Percentiles rank a stretch among this genome's conserved stretches.
phyloP scores from a whole-genome alignment of 2,329 filamentous ascomycete genomes.

The Thelonectria blattea region DNA sequence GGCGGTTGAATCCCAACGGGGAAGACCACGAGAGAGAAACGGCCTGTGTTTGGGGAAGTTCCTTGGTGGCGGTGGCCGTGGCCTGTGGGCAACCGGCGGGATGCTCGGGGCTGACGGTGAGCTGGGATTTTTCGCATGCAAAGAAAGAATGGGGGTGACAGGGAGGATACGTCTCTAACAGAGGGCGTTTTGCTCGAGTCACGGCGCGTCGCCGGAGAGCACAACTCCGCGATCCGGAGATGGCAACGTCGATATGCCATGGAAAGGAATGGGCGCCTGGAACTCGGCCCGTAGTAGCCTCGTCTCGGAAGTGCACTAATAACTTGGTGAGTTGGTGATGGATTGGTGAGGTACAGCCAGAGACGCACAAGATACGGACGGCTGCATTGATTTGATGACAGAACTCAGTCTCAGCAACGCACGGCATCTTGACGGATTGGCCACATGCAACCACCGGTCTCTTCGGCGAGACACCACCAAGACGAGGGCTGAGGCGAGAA shows the following conservation, averaged over 20 bases:
- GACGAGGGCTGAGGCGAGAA: slow-evolving; percentile 12
- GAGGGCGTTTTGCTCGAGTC: slow-evolving; percentile 15
- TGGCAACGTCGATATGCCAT: slow-evolving; percentile 12
- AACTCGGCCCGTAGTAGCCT: slow-evolving; percentile 36
- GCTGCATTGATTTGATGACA: background rate
- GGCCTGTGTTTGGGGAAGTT: background rate
- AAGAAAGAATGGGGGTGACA: no score
- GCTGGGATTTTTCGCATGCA: slow-evolving; percentile 2
- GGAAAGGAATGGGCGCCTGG: slow-evolving; percentile 27
- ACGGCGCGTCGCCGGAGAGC: slow-evolving; percentile 16
- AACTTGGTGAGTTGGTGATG: slow-evolving; percentile 22
- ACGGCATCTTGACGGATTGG: background rate
- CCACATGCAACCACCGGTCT: background rate
- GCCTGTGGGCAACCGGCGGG: slow-evolving; percentile 11
- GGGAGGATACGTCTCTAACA: slow-evolving; percentile 10
- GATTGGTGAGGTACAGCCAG: background rate
- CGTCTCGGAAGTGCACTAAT: slow-evolving; percentile 19
- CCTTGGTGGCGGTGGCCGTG: background rate
- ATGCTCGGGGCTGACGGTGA: slow-evolving; percentile 14
- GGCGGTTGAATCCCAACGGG: slow-evolving; percentile 20
- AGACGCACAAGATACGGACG: background rate
- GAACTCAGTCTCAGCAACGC: slow-evolving; percentile 3
- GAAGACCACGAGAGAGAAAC: slow-evolving; percentile 11
- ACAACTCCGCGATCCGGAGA: slow-evolving; percentile 21
- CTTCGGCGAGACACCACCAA: slow-evolving; percentile 7